Conservation (phyloP, 1,139 yeast genomes). For the Saccharomyces hybrid region DNA sequence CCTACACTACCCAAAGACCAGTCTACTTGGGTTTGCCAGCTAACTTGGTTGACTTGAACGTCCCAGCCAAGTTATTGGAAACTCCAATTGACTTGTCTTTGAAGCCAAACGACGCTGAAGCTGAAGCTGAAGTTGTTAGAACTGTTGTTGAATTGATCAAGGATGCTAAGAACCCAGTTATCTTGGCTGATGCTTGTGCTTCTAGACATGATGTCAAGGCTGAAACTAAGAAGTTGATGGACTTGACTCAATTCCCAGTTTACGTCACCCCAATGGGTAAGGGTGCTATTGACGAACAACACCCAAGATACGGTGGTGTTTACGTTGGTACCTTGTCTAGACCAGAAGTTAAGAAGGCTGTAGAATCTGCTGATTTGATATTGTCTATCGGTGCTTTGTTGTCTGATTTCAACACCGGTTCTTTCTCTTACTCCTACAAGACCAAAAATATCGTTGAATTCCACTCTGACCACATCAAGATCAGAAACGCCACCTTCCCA, state of each 20-base stretch:
- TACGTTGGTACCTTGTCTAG: conserved; percentile 74
- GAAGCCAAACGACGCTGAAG: conserved; percentile 57
- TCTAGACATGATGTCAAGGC: conserved; percentile 62
- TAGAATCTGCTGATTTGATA: conserved; percentile 70
- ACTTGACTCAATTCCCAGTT: conserved; percentile 70
- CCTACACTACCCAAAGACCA: conserved; percentile 69
- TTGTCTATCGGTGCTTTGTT: conserved; percentile 74
- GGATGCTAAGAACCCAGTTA: conserved; percentile 59
- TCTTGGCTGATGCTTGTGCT: conserved; percentile 84
- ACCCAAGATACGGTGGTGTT: conserved; percentile 77
- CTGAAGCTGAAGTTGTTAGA: conserved; percentile 67
- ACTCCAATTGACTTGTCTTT: conserved; percentile 59
- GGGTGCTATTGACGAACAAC: conserved; percentile 65
- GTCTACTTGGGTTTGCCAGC: conserved; percentile 81
- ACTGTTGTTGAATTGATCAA: conserved; percentile 46
- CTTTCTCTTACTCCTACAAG: conserved; percentile 74
- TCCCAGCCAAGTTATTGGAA: conserved; percentile 49
- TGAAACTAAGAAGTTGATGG: conserved; percentile 58
- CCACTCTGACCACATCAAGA: conserved; percentile 82
- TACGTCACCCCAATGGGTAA: conserved; percentile 91
- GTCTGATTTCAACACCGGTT: conserved; percentile 86
- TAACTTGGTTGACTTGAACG: conserved; percentile 61
- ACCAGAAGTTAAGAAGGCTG: conserved; percentile 69
- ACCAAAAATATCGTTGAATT: conserved; percentile 78
- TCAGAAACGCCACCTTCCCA: conserved; percentile 68